Evolutionary conservation across 306 rosid species (phyloP).

Genomic region (Fragaria vesca): DNA sequence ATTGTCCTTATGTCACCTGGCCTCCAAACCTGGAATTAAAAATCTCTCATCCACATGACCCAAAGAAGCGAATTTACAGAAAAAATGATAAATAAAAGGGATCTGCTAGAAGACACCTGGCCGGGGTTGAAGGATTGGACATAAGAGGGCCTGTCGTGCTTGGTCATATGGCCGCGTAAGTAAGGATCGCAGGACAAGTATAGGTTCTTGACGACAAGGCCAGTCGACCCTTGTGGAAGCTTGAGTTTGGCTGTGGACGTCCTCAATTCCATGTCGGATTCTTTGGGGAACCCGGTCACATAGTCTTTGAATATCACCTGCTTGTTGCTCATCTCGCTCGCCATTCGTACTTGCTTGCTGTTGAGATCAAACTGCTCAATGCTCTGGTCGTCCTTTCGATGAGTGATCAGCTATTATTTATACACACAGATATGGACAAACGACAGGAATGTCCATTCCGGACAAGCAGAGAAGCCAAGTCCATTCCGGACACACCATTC

Average conservation of each 20-base stretch:
- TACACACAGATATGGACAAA: no score
- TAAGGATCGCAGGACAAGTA: constrained; percentile 37
- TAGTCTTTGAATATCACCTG: constrained; percentile 35
- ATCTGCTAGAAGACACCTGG: not conserved
- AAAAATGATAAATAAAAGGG: not conserved
- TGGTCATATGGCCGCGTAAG: constrained; percentile 34
- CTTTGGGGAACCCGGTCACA: constrained; percentile 36
- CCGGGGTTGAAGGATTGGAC: not conserved
- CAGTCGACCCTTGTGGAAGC: constrained; percentile 28
- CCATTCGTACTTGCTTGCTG: not conserved
- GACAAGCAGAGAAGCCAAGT: constrained; percentile 1
- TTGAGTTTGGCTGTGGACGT: constrained; percentile 6
- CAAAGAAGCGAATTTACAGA: not conserved
- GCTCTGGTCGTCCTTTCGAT: no score
- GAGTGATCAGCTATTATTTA: no score
- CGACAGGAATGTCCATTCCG: not conserved
- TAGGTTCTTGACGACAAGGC: constrained; percentile 27
- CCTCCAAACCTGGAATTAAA: not conserved
- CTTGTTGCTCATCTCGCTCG: constrained; percentile 30
- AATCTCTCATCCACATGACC: not conserved
- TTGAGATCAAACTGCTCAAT: not conserved
- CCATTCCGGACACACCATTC: no score
- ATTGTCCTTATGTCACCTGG: not conserved
- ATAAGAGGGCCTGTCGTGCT: not conserved
- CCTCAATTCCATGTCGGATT: constrained; percentile 29